Percentiles rank a stretch among this genome's conserved stretches.
phyloP scores from a whole-genome alignment of 192 early-diverging fungal species.

The Coemansia interrupta region DNA sequence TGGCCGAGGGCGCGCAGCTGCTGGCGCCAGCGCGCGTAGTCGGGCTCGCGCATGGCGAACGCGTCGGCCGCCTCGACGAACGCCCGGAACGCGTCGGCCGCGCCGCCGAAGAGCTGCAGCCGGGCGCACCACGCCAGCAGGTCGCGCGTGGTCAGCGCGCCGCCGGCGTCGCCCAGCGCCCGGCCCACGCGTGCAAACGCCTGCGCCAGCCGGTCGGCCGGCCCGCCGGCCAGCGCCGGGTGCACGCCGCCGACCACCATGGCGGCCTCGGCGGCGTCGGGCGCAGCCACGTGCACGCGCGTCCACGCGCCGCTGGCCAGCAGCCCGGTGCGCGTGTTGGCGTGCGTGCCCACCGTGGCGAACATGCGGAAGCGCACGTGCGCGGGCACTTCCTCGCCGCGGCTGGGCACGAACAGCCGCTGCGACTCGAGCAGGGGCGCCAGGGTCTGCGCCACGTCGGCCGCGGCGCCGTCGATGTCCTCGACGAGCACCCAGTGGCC shows the following conservation, averaged over 20 bases:
- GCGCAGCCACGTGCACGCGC: slow-evolving; percentile 58
- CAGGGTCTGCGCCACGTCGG: slow-evolving; percentile 87
- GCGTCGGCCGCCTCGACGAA: slow-evolving; percentile 86
- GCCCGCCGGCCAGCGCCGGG: slow-evolving; percentile 49
- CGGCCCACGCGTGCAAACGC: slow-evolving; percentile 36
- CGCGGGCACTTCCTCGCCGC: slow-evolving; percentile 82
- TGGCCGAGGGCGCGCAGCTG: slow-evolving; percentile 65
- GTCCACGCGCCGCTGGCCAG: slow-evolving; percentile 75
- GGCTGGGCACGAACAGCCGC: slow-evolving; percentile 82
- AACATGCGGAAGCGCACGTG: slow-evolving; percentile 88
- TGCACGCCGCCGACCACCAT: slow-evolving; percentile 35
- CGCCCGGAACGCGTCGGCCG: slow-evolving; percentile 36
- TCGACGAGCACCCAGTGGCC: slow-evolving; percentile 97
- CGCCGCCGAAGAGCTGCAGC: slow-evolving; percentile 43
- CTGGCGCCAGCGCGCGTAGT: slow-evolving; percentile 60
- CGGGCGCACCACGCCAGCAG: slow-evolving; percentile 89
- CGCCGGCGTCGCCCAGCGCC: slow-evolving; percentile 19
- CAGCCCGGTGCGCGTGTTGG: slow-evolving; percentile 24
- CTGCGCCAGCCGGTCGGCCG: slow-evolving; percentile 47
- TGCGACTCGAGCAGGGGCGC: slow-evolving; percentile 88
- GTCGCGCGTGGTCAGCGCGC: slow-evolving; percentile 73
- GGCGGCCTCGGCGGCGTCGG: slow-evolving; percentile 50
- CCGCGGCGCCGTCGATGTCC: slow-evolving; percentile 93
- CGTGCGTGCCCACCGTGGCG: slow-evolving; percentile 70
- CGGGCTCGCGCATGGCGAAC: slow-evolving; percentile 78